Base-by-base conservation (phyloP, 495 filamentous ascomycete species). In the Penicillium verhagenii region DNA sequence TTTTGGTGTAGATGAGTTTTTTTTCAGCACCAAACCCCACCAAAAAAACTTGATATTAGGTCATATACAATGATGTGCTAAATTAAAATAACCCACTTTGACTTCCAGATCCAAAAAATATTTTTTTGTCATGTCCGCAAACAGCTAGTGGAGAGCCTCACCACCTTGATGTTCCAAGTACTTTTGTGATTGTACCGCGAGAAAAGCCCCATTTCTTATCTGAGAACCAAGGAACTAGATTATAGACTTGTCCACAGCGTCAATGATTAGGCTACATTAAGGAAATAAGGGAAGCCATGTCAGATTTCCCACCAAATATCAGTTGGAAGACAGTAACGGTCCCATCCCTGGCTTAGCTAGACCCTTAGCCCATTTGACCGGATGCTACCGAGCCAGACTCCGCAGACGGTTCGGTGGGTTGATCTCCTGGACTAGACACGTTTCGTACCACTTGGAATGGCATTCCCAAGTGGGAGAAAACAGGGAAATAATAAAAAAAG, bases 321-420 rank as follows among this genome's bases (percentile, higher is more conserved):
- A 14, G 25, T 14, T 52, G 42, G 18, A 57, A 40, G 28, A 39
- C 52, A 38, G 65, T 66, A 65, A 68, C 62, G 39, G 65, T 68
- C n/a, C 50, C 62, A 68, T 59, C 57, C 51, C 50, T 52, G 20
- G 19, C 16, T 26, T 37, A 11, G 21, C 35, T 39, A 13, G 9
- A 43, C 16, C 40, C 5, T 10, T 31, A 47, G 33, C 39, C 23
- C 43, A 31, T 8, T 47, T 13, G 31, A 51, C 16, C 50, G 42
- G 33, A 50, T 62, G 40, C 43, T 57, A 65, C 46, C 37, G 23
- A 45, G 29, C 6, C 35, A 16, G 39, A 35, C 20, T 18, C 2
- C 29, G 19, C 50, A 11, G 19, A 16, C 8, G 8, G 45, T 44
- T 50, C 45, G 44, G 20, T 53, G 52, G 50, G 35, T 45, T 25